Evolutionary conservation across 2,329 filamentous ascomycete species (phyloP).

Genomic region (Fusarium sacchari): DNA sequence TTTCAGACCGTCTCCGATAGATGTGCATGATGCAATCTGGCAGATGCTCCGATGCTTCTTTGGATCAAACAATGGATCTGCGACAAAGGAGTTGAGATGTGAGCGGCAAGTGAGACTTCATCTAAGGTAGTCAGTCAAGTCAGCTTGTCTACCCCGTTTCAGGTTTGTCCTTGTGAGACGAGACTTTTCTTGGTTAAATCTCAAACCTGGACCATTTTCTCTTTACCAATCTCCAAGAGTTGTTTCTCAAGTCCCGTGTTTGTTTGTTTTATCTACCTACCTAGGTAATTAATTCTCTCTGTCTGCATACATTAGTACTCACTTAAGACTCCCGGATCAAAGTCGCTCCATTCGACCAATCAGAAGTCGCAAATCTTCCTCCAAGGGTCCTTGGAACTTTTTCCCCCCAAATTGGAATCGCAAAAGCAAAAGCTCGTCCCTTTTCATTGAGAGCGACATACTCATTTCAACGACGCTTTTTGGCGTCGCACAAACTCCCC

Average conservation of each 20-base stretch:
- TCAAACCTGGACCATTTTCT: background rate
- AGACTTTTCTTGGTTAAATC: background rate
- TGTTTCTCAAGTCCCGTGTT: conserved; percentile 1
- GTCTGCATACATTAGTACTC: background rate
- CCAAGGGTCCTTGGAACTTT: conserved; percentile 35
- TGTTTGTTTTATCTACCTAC: conserved; percentile 7
- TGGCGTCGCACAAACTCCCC: conserved; percentile 34
- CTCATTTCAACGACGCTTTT: conserved; percentile 16
- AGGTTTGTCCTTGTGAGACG: background rate
- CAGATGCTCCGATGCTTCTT: conserved; percentile 21
- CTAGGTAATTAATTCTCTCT: background rate
- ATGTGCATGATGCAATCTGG: conserved; percentile 6
- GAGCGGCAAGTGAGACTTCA: conserved; percentile 37
- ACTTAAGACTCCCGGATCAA: conserved; percentile 36
- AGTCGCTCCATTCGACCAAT: conserved; percentile 40
- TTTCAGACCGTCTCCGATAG: conserved; percentile 7
- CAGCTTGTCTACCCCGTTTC: conserved; percentile 16
- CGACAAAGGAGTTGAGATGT: conserved; percentile 26
- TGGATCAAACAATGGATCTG: conserved; percentile 24
- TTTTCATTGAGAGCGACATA: conserved; percentile 22
- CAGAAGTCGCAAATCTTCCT: conserved; percentile 4
- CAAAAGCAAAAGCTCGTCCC: conserved; percentile 23
- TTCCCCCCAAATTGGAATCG: conserved; percentile 29
- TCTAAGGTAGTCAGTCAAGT: too few relatives aligned
- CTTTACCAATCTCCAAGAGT: background rate